phyloP scores from a whole-genome alignment of 73 alveolate species.

The Paramecium biaurelia region DNA sequence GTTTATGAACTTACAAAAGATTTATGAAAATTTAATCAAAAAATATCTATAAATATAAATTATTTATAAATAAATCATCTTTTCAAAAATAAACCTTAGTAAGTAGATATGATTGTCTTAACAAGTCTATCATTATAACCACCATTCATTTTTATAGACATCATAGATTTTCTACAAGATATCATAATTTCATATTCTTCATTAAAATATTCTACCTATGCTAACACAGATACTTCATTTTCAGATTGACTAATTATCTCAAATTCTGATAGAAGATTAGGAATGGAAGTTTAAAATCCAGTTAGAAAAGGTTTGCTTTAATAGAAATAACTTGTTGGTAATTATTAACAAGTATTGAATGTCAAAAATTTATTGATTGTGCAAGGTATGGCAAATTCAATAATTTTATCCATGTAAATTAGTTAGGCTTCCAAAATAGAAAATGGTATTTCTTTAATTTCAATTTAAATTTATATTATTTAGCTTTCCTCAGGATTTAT shows the following conservation, averaged over 20 bases:
- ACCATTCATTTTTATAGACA: conserved; percentile 22
- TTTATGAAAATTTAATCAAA: not conserved
- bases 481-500: not conserved
- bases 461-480: not conserved
- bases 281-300: not conserved
- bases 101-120: conserved; percentile 12
- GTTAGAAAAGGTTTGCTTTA: conserved; percentile 23
- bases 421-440: not conserved
- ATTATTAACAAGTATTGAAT: not conserved
- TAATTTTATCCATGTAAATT: not conserved
- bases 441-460: not conserved
- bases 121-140: not conserved
- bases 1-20: not conserved
- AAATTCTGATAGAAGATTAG: not conserved
- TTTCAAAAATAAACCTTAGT: conserved; percentile 37
- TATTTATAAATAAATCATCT: not conserved
- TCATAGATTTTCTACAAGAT: not conserved
- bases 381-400: not conserved
- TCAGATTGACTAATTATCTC: not conserved
- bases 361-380: conserved; percentile 33
- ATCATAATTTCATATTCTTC: not conserved
- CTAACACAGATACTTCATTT: not conserved
- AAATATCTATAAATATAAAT: not conserved
- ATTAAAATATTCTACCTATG: not conserved
- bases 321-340: conserved; percentile 14